A percentile compares a stretch with the other conserved stretches of the same genome.
These are phyloP conservation scores for Plantago major DNA, from an alignment of 257 asterid species.

Conservation along the genomic window DNA sequence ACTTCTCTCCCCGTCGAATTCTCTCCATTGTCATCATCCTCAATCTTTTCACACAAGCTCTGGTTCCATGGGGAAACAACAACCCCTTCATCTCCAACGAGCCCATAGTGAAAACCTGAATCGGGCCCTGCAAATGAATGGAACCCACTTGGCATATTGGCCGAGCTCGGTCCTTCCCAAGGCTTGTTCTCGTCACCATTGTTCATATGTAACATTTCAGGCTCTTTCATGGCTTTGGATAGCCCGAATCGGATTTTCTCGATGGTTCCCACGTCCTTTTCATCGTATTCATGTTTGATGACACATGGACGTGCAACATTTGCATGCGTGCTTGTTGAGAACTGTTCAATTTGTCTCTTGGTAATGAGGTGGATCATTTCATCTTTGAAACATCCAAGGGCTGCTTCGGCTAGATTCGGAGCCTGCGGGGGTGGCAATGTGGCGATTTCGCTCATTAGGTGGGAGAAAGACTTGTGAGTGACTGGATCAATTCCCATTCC, in stretches of 20 bases:
- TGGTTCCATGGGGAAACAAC: constrained; percentile 51
- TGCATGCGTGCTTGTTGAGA: constrained; percentile 14
- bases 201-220: constrained; percentile 12
- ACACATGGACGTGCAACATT: constrained; percentile 13
- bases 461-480: constrained; percentile 90
- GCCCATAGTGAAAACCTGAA: constrained; percentile 44
- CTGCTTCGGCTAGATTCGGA: constrained; percentile 85
- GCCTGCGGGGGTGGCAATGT: constrained; percentile 85
- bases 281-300: constrained; percentile 35
- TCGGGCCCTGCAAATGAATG: constrained; percentile 33
- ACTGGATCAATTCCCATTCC: constrained; percentile 47
- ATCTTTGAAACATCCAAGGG: constrained; percentile 92
- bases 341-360: constrained; percentile 63
- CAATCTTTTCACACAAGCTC: constrained; percentile 42
- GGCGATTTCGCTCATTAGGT: constrained; percentile 85
- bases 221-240: constrained; percentile 53
- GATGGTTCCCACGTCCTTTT: constrained; percentile 36
- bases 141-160: constrained; percentile 5
- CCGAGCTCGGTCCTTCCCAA: constrained; percentile 35
- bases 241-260: constrained; percentile 49
- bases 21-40: constrained; percentile 31
- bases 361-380: constrained; percentile 93
- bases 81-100: constrained; percentile 23
- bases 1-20: constrained; percentile 36
- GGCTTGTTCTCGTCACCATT: constrained; percentile 16